phyloP scores from a whole-genome alignment of 208 protist genomes.

The Crithidia acanthocephali region DNA sequence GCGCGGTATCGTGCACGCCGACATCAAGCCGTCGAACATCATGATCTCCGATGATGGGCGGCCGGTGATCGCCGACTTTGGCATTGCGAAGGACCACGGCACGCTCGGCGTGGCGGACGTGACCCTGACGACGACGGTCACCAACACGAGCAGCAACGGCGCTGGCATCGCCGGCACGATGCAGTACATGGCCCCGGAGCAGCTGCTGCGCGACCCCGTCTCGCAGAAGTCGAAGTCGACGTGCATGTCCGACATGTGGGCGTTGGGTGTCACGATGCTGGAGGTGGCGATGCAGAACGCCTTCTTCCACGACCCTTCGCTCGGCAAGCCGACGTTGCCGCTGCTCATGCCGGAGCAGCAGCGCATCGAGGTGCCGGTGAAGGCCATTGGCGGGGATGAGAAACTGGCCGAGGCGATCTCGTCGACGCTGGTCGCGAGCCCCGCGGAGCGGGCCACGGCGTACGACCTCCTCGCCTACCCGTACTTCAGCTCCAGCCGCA shows the following conservation, averaged over 20 bases:
- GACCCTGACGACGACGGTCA: slow-evolving; percentile 43
- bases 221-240: slow-evolving; percentile 29
- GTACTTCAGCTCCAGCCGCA: slow-evolving; percentile 59
- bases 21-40: slow-evolving; percentile 84
- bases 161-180: slow-evolving; percentile 37
- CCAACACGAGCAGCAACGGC: slow-evolving; percentile 26
- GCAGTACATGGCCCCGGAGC: slow-evolving; percentile 75
- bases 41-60: slow-evolving; percentile 65
- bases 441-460: slow-evolving; percentile 35
- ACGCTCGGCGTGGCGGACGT: slow-evolving; percentile 42
- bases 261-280: slow-evolving; percentile 60
- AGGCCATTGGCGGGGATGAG: slow-evolving; percentile 59
- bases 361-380: slow-evolving; percentile 46
- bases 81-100: slow-evolving; percentile 63
- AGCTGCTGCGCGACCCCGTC: slow-evolving; percentile 34
- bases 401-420: slow-evolving; percentile 60
- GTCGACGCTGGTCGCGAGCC: slow-evolving; percentile 41
- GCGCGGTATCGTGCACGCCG: slow-evolving; percentile 74
- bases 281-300: slow-evolving; percentile 64
- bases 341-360: slow-evolving; percentile 32
- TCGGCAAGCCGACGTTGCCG: slow-evolving; percentile 41
- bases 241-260: slow-evolving; percentile 62
- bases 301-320: slow-evolving; percentile 39
- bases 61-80: slow-evolving; percentile 85
- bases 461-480: slow-evolving; percentile 65